These are phyloP conservation scores for Coccomyxa sp. DNA, from an alignment of 139 green algal species.

Conservation along the genomic window DNA sequence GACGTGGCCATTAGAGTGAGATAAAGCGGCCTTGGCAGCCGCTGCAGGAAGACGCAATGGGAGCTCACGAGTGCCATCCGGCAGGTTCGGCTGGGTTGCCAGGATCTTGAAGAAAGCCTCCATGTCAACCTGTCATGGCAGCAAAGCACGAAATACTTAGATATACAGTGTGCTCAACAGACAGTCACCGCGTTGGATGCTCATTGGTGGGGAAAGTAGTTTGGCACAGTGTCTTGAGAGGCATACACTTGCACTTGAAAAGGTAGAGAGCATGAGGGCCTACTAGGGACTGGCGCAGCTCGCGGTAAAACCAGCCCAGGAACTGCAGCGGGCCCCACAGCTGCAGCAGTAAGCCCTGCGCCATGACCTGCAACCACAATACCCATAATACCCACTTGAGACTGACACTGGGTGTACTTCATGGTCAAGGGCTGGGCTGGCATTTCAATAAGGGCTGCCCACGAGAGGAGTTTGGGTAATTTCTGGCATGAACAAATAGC, in stretches of 20 bases:
- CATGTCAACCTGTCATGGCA: slow-evolving; percentile 40
- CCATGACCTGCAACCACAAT: slow-evolving; percentile 46
- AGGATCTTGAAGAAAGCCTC: slow-evolving; percentile 90
- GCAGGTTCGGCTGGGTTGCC: slow-evolving; percentile 45
- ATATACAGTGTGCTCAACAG: no score
- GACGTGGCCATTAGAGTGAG: no score
- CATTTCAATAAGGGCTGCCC: no score
- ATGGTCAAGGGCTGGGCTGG: no score
- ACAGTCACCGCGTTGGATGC: no score
- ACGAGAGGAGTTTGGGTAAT: background rate
- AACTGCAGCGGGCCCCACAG: slow-evolving; percentile 91
- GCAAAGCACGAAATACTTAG: no score
- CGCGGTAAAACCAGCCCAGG: slow-evolving; percentile 85
- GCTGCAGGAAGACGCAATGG: slow-evolving; percentile 1
- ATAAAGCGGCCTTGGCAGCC: slow-evolving; percentile 1
- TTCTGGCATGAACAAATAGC: no score
- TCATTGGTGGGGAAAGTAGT: no score
- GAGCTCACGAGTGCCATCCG: slow-evolving; percentile 49
- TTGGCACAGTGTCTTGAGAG: no score
- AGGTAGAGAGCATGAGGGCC: slow-evolving; percentile 36
- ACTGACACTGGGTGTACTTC: background rate
- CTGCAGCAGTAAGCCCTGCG: slow-evolving; percentile 91
- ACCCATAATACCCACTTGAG: slow-evolving; percentile 6
- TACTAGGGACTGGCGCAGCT: slow-evolving; percentile 85
- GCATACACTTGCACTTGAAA: no score